Base-by-base conservation (phyloP, 495 filamentous ascomycete genomes). In the Penicillium lividum region DNA sequence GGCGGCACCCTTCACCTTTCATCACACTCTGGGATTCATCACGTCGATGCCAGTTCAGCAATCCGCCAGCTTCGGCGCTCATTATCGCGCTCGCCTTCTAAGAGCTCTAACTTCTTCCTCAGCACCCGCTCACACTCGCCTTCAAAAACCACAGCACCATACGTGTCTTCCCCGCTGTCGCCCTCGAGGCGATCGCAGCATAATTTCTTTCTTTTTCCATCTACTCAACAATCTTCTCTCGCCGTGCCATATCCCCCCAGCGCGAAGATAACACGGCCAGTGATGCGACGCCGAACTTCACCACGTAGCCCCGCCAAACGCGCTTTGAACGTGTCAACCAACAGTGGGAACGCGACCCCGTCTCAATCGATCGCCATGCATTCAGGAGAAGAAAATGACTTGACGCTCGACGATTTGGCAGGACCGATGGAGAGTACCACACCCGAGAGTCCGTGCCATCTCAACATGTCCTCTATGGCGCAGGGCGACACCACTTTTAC, bases 51-150 rank as follows among this genome's bases (percentile, higher is more conserved):
- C 5, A 86, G 83, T 62, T 84, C 89, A 25, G 84, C 89, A 15
- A 87, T 95, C 51, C 80, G 87, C 60, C 86, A 91, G 60, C 73
- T 97, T 43, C 83, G 91, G 43, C 88, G 91, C 61, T 95, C 92
- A 22, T 77, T 97, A 47, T 95, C 91, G 29, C 81, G 90, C 46
- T 96, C 92, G 9, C 92, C 92, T 9, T 95, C 92, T 8, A 95
- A 92, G 68, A 81, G 79, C 42, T 81, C 84, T 18, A 79, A 80
- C 60, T 90, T 92, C 63, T 82, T 93, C 28, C 74, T 85, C 44
- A 77, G 82, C 29, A 74, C 81, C 16, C 82, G 82, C 53, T 79
- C 77, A 30, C 75, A 79, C 40, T 86, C 83, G 5, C 82, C 84
- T 5, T 78, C 80, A 4, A 79, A 77, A 57, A 62, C 71, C 28